phyloP scores from a whole-genome alignment of 352 stramenopile genomes.

The Phytophthora aleatoria region DNA sequence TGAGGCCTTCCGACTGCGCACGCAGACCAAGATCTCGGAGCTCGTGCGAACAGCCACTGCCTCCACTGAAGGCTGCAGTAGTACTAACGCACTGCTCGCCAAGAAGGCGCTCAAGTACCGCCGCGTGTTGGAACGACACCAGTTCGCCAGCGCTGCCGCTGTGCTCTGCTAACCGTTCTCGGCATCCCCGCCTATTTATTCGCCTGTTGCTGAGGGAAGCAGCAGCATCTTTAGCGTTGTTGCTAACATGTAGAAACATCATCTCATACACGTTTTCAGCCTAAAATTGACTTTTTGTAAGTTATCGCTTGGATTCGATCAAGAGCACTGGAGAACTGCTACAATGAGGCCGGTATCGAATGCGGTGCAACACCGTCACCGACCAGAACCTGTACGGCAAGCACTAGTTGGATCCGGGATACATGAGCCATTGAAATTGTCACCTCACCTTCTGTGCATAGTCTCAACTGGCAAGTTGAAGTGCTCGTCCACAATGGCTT shows the following conservation, averaged over 20 bases:
- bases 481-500: background rate
- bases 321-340: no score
- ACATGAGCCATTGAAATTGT: no score
- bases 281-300: background rate
- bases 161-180: conserved; percentile 1
- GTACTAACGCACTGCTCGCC: conserved; percentile 44
- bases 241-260: background rate
- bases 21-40: conserved; percentile 33
- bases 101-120: conserved; percentile 58
- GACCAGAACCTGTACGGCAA: no score
- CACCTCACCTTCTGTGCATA: no score
- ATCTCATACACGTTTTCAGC: background rate
- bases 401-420: no score
- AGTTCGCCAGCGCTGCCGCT: background rate
- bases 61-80: conserved; percentile 21
- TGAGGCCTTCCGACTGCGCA: conserved; percentile 40
- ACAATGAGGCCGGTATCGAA: no score
- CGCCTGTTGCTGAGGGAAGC: background rate
- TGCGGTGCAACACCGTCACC: no score
- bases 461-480: background rate
- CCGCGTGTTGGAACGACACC: conserved; percentile 35
- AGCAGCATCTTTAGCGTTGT: no score
- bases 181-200: conserved; percentile 1
- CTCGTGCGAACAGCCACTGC: conserved; percentile 29
- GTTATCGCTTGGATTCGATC: no score